Percentiles rank a stretch among this genome's conserved stretches.
phyloP scores from a whole-genome alignment of 495 filamentous ascomycete species.

The Astrothelium subdiscretum region DNA sequence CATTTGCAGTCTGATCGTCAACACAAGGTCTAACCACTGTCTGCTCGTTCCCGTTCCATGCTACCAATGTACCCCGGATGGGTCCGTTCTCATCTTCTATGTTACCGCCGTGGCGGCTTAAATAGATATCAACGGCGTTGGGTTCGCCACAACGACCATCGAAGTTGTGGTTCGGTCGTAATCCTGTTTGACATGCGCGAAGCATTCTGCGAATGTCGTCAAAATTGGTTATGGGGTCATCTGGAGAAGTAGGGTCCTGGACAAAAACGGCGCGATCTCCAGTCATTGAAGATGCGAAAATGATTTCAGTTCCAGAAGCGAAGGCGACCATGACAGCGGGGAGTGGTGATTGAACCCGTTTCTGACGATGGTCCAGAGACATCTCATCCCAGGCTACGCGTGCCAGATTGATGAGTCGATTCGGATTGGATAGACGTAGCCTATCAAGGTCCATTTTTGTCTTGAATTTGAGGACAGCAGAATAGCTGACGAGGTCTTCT shows the following conservation, averaged over 20 bases:
- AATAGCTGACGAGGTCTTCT: too few species aligned
- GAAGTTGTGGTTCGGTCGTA: neutral
- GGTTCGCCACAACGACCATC: neutral
- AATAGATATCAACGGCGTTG: neutral
- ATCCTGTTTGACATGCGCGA: neutral
- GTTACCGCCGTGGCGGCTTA: neutral
- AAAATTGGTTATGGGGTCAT: neutral
- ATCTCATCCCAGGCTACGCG: neutral
- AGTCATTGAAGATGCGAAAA: neutral
- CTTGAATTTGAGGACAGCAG: too few species aligned
- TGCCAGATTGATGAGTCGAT: neutral
- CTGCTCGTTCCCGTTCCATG: too few species aligned
- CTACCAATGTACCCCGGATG: neutral
- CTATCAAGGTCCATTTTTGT: too few species aligned
- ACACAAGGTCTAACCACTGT: neutral
- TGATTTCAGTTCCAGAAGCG: neutral
- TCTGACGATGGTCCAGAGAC: neutral
- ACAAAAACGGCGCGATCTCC: neutral
- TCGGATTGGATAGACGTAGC: too few species aligned
- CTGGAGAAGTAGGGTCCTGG: neutral
- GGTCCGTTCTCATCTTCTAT: neutral
- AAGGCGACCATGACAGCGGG: neutral
- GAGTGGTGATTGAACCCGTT: neutral
- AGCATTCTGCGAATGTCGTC: neutral
- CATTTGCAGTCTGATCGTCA: neutral